A percentile compares a stretch with the other conserved stretches of the same genome.
These are phyloP conservation scores for Penstemon davidsonii DNA, from an alignment of 257 asterid genomes.

Conservation along the genomic window DNA sequence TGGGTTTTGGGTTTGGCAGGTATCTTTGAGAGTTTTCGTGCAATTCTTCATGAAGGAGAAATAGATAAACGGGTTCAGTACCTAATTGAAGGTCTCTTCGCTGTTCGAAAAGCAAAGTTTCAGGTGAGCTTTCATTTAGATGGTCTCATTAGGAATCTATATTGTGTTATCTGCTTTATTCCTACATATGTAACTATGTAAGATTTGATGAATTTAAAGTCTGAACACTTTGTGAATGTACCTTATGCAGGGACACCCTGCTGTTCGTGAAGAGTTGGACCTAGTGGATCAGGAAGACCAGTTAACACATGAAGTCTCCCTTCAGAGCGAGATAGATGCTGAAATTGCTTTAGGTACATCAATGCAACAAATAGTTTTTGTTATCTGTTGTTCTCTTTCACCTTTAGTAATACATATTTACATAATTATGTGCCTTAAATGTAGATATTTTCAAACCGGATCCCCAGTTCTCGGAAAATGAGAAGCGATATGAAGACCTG, in stretches of 20 bases:
- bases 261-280: constrained; percentile 86
- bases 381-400: constrained; percentile 17
- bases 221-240: constrained; percentile 18
- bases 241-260: constrained; percentile 68
- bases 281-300: constrained; percentile 96
- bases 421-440: not conserved
- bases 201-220: not conserved
- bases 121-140: constrained; percentile 46
- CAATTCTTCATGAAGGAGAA: constrained; percentile 97
- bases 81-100: constrained; percentile 90
- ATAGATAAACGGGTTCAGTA: constrained; percentile 89
- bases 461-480: constrained; percentile 80
- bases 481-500: constrained; percentile 77
- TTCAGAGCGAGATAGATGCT: constrained; percentile 69
- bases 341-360: constrained; percentile 65
- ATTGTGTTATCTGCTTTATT: not conserved
- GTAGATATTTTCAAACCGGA: constrained; percentile 85
- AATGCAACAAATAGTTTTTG: not conserved
- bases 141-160: not conserved
- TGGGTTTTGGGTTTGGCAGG: constrained; percentile 41
- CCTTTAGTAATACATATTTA: constrained; percentile 14
- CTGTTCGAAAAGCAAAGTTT: constrained; percentile 88
- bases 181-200: not conserved
- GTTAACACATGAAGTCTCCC: constrained; percentile 84
- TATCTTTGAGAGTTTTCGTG: constrained; percentile 92